These are phyloP conservation scores for Suillus subaureus DNA, from an alignment of 768 basidiomycete genomes.

Conservation along the genomic window DNA sequence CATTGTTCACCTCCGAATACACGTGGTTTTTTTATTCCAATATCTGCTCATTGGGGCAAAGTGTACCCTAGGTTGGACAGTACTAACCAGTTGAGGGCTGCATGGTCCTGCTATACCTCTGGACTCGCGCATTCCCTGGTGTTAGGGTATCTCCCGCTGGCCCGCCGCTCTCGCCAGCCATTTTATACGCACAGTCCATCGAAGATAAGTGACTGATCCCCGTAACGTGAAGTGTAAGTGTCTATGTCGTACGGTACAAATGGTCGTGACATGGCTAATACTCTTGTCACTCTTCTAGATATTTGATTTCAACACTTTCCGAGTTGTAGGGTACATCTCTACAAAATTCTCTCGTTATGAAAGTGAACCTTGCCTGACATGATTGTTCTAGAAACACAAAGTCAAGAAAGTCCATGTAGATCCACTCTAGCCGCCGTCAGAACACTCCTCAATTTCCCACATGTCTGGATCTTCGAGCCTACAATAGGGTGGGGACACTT, in stretches of 20 bases:
- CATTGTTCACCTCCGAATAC: slow-evolving; percentile 1
- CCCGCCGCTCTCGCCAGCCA: not conserved
- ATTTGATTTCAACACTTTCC: not conserved
- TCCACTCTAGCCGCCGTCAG: not conserved
- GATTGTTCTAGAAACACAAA: not conserved
- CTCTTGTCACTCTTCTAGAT: not conserved
- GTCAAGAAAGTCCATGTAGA: not conserved
- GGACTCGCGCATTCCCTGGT: not conserved
- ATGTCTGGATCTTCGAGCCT: not conserved
- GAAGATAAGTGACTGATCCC: not conserved
- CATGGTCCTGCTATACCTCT: not conserved
- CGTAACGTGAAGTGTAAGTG: not conserved
- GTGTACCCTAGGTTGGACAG: not conserved
- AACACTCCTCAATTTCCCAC: not conserved
- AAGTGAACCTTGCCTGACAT: not conserved
- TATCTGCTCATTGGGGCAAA: not conserved
- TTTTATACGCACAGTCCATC: not conserved
- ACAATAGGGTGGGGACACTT: not conserved
- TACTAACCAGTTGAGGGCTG: not conserved
- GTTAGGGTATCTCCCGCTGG: not conserved
- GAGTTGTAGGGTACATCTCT: not conserved
- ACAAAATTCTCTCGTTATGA: not conserved
- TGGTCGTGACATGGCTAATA: too few relatives aligned
- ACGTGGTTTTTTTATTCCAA: not conserved
- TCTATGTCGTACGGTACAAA: too few relatives aligned